These are phyloP conservation scores for Grosmannia penicillata DNA, from an alignment of 2,329 filamentous ascomycete genomes.

Conservation along the genomic window DNA sequence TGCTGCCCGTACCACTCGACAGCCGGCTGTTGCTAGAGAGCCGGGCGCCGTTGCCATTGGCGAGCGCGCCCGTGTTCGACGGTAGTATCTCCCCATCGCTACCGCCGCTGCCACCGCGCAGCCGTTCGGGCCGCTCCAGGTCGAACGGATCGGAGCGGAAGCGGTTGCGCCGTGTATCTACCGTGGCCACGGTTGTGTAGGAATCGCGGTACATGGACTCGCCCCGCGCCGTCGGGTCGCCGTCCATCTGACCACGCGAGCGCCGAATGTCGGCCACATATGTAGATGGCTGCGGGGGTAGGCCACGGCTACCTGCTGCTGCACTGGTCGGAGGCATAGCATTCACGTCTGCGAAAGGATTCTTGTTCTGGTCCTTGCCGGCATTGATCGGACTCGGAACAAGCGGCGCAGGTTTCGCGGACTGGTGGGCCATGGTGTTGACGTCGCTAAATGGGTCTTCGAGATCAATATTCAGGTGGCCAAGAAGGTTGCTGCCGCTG, in stretches of 20 bases:
- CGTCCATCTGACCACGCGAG: slow-evolving; percentile 23
- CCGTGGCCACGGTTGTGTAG: slow-evolving; percentile 21
- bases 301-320: too few relatives aligned
- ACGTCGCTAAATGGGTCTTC: slow-evolving; percentile 34
- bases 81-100: slow-evolving; percentile 3
- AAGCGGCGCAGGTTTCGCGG: slow-evolving; percentile 23
- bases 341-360: slow-evolving; percentile 35
- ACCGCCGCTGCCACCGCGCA: slow-evolving; percentile 15
- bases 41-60: slow-evolving; percentile 8
- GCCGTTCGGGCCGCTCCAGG: slow-evolving; percentile 38
- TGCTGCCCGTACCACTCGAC: slow-evolving; percentile 1
- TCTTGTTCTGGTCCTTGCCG: slow-evolving; percentile 12
- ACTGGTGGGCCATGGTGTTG: slow-evolving; percentile 24
- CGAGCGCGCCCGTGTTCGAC: slow-evolving; percentile 16
- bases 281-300: slow-evolving; percentile 17
- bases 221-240: slow-evolving; percentile 10
- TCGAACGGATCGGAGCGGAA: slow-evolving; percentile 52
- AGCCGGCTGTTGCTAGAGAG: slow-evolving; percentile 4
- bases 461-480: slow-evolving; percentile 12
- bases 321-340: slow-evolving; percentile 22
- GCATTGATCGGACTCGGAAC: background rate
- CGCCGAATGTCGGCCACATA: slow-evolving; percentile 33
- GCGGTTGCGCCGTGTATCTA: slow-evolving; percentile 29
- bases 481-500: slow-evolving; percentile 5
- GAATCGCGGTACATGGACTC: slow-evolving; percentile 29